phyloP scores from a whole-genome alignment of 345 rosid species.

The Populus euphratica region DNA sequence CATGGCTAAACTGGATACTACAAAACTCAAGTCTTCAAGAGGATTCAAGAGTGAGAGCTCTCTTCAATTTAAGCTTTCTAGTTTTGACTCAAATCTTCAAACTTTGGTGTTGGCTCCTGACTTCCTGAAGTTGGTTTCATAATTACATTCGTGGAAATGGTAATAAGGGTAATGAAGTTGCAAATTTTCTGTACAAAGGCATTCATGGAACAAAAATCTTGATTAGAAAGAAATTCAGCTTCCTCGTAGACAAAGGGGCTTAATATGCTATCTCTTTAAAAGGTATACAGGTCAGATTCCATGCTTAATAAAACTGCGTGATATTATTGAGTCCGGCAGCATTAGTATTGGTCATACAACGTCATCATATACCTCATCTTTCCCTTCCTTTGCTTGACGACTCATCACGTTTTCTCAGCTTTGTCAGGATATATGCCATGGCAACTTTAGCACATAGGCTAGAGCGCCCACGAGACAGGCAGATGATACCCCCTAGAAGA shows the following conservation, averaged over 20 bases:
- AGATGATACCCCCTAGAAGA: constrained; percentile 67
- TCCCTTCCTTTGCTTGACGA: constrained; percentile 36
- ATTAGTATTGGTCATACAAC: not conserved
- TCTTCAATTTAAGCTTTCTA: not conserved
- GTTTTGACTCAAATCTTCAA: not conserved
- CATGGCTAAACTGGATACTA: no score
- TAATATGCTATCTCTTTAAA: not conserved
- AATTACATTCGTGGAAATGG: not conserved
- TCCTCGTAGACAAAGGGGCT: not conserved
- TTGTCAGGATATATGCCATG: constrained; percentile 72
- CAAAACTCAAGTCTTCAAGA: not conserved
- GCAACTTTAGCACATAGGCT: constrained; percentile 79
- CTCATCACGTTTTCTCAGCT: constrained; percentile 53
- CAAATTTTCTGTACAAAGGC: not conserved
- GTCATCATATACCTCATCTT: constrained; percentile 13
- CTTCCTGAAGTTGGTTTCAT: constrained; percentile 1
- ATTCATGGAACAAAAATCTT: not conserved
- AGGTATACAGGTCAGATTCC: not conserved
- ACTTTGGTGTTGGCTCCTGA: not conserved
- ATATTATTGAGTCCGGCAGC: not conserved
- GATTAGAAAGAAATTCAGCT: not conserved
- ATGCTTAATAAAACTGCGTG: not conserved
- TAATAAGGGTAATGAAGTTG: no score
- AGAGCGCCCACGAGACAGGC: constrained; percentile 69
- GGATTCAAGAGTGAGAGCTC: not conserved